Evolutionary conservation across 2,329 filamentous ascomycete species (phyloP).

Genomic region (Scedosporium dehoogii): DNA sequence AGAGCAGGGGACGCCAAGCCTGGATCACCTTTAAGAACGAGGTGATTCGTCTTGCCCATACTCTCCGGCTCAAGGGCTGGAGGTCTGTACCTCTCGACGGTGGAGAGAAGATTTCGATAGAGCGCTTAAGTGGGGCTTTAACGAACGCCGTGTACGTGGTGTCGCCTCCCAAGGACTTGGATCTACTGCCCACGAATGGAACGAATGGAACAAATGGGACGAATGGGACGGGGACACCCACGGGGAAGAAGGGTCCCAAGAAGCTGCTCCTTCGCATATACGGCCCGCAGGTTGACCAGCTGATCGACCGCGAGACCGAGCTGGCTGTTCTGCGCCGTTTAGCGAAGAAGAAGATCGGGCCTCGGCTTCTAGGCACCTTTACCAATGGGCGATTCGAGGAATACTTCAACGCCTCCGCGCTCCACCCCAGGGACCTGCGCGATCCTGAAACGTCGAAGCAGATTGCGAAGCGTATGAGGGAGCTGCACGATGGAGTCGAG

Average conservation of each 20-base stretch:
- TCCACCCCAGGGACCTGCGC: slow-evolving; percentile 68
- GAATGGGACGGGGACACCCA: slow-evolving; percentile 17
- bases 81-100: slow-evolving; percentile 65
- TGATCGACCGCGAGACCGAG: slow-evolving; percentile 90
- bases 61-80: slow-evolving; percentile 85
- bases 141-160: slow-evolving; percentile 97
- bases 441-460: slow-evolving; percentile 76
- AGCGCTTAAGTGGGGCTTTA: slow-evolving; percentile 77
- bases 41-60: slow-evolving; percentile 82
- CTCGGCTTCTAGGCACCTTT: slow-evolving; percentile 83
- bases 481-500: slow-evolving; percentile 89
- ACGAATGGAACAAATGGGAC: too few species aligned
- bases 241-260: slow-evolving; percentile 35
- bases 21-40: slow-evolving; percentile 90
- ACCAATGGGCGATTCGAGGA: slow-evolving; percentile 93
- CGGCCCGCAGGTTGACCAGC: slow-evolving; percentile 85
- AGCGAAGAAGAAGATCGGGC: slow-evolving; percentile 86
- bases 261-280: slow-evolving; percentile 89
- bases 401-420: slow-evolving; percentile 74
- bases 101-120: slow-evolving; percentile 58
- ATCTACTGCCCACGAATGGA: slow-evolving; percentile 18
- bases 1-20: slow-evolving; percentile 39
- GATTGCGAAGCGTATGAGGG: slow-evolving; percentile 95
- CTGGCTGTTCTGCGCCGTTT: slow-evolving; percentile 77
- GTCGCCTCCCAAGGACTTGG: slow-evolving; percentile 56